Evolutionary conservation across 805 yeast genomes (phyloP), one percentile per base, ranked within the genome.

Genomic region (Monosporozyma yasuniensis): DNA sequence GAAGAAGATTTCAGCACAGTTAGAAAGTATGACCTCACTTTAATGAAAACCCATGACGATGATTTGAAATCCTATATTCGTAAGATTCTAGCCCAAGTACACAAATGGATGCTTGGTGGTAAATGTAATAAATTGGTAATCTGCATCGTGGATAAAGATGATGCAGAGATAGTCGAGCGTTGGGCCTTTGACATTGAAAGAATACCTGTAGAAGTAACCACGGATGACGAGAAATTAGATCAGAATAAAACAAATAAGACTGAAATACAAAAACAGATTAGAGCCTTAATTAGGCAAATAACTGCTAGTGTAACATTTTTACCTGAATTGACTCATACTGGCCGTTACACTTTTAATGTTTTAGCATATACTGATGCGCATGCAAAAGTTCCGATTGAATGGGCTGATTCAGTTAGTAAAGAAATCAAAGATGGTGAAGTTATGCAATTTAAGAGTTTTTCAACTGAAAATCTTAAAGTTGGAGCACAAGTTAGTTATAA

Each of bases 221-320:
- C 50, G 6, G 53, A 38, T 2, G 49, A 16, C 1, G 45, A 46
- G 2, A 51, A 50, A 7, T 52, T 50, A 5, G 39, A 19, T 12
- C 52, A 45, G 5, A 50, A 46, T 11, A 47, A 44, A 5, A 50
- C 45, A 9, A 47, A 44, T 8, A 54, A 50, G 14, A 32, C 23
- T 12, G 30, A 42, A 18, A 42, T 19, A 3, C 90, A 84, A 56
- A 71, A 68, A 47, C 93, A 88, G 55, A 87, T 89, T n/a, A 91
- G 87, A 64, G 79, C 88, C 0, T 81, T 90, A 5, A 80, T 90
- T 38, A 77, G 96, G 48, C 97, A 90, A 58, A 85, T 90, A 47
- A 87, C 96, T 0, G 87, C 96, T 0, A 82, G 93, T 41, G 87
- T 86, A 1, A 80, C 96, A 0, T 88, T 89, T 61, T 72, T 90